Percentiles rank a stretch among this genome's conserved stretches.
phyloP scores from a whole-genome alignment of 1,139 yeast genomes.

The Magnusiomyces magnusii region DNA sequence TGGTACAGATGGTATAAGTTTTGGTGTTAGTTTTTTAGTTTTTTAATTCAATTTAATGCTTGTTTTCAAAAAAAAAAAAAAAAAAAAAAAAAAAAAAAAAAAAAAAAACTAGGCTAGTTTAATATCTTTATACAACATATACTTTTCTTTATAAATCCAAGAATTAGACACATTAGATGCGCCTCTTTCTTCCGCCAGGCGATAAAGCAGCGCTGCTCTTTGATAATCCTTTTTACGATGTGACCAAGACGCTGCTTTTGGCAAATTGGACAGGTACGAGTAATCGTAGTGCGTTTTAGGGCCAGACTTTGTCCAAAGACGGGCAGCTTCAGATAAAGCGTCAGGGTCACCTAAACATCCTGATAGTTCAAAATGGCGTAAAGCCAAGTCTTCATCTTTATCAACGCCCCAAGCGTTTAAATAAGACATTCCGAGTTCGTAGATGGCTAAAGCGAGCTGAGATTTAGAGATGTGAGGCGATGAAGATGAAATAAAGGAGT shows the following conservation, averaged over 20 bases:
- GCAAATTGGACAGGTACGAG: background rate
- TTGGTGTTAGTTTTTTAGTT: slow-evolving; percentile 37
- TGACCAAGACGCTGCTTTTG: background rate
- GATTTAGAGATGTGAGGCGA: slow-evolving; percentile 26
- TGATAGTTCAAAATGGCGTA: slow-evolving; percentile 55
- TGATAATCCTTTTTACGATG: slow-evolving; percentile 48
- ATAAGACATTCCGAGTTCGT: slow-evolving; percentile 57
- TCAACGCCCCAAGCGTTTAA: slow-evolving; percentile 53
- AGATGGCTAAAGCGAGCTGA: slow-evolving; percentile 38
- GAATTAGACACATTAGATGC: slow-evolving; percentile 60
- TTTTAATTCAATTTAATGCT: background rate
- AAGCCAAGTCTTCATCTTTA: slow-evolving; percentile 51
- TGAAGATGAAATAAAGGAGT: background rate
- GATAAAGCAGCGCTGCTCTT: slow-evolving; percentile 64
- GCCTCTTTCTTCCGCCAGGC: slow-evolving; percentile 61
- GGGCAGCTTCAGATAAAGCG: slow-evolving; percentile 67
- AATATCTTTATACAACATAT: slow-evolving; percentile 30
- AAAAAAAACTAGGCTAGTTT: too few relatives aligned
- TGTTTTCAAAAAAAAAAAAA: background rate
- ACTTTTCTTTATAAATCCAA: slow-evolving; percentile 74
- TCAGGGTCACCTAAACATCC: slow-evolving; percentile 63
- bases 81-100: too few relatives aligned
- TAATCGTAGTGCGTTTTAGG: slow-evolving; percentile 30
- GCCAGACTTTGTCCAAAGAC: slow-evolving; percentile 55
- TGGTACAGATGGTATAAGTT: slow-evolving; percentile 35